Base-by-base conservation (phyloP, 2,329 filamentous ascomycete genomes). In the Mycosphaerella arachidis region DNA sequence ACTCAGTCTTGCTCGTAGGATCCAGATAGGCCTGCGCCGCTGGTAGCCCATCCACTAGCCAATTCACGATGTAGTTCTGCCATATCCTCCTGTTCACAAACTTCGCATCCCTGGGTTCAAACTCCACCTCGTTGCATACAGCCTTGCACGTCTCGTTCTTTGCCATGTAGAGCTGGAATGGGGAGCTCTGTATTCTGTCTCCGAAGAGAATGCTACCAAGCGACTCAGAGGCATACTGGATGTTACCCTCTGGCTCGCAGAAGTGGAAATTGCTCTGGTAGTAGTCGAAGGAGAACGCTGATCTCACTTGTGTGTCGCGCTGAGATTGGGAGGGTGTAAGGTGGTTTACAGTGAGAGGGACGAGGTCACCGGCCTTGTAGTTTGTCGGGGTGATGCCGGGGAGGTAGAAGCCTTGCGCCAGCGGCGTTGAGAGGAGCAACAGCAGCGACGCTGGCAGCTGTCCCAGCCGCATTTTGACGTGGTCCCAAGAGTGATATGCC, bases 121-220 rank as follows among this genome's bases (percentile, higher is more conserved):
- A 88, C 24, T 86, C 89, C 45, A 82, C 82, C 46, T 83, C 81
- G 30, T 81, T 78, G 75, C 94, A 99, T 3, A 96, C 81, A 16
- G 83, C 76, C 74, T 93, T 94, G 80, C 94, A 99, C 0, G 87
- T 87, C 75, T 97, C 90, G 73, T 99, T 94, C 63, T 86, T 79
- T 57, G 78, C 86, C 92, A 99, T 97, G 67, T 86, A 84, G 62
- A 97, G 80, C 72, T 96, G 86, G 72, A 96, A 96, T 0, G 93
- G 91, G 37, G 93, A 97, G n/a, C 91, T 96, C 78, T 91, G 91
- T 78, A 99, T 99, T 58, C 94, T 86, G 77, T 99, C 94, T 67
- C 94, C 94, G 69, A 99, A 99, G 55, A 99, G 78, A 72, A 99
- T 99, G 80, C 93, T 97, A 27, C 94, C 94, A 64, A 99, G 77